A percentile compares a stretch with the other conserved stretches of the same genome.
Conservation (phyloP, 805 yeast genomes). For the Pichia phayaonensis region DNA sequence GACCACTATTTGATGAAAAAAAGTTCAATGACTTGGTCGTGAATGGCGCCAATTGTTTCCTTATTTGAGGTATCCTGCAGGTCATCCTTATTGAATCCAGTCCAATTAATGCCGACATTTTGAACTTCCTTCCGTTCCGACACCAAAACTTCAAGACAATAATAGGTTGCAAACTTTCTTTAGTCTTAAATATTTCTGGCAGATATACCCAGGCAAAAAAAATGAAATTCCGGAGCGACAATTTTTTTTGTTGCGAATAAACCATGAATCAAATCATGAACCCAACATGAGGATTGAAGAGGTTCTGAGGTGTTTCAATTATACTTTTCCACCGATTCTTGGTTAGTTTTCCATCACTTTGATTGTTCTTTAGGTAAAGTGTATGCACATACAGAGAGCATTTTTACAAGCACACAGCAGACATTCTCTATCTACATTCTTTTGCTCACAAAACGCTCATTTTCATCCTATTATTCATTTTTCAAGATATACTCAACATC, state of each 20-base stretch:
- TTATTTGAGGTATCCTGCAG: background rate
- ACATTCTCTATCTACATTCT: background rate
- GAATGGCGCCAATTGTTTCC: background rate
- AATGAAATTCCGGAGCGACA: background rate
- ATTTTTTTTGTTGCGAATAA: background rate
- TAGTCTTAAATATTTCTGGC: no score
- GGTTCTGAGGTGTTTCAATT: background rate
- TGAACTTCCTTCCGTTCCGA: background rate
- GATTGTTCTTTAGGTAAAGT: background rate
- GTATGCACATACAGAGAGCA: background rate
- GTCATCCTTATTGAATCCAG: background rate
- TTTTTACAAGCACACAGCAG: background rate
- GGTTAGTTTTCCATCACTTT: background rate
- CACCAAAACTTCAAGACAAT: background rate
- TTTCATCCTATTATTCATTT: background rate
- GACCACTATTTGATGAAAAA: background rate
- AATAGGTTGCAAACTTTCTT: background rate
- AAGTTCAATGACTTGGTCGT: background rate
- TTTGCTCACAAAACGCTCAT: background rate
- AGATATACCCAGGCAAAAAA: no score
- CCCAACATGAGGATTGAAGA: background rate
- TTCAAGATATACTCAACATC: background rate
- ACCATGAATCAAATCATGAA: background rate
- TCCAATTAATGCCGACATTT: background rate
- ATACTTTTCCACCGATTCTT: background rate